Percentiles rank a stretch among this genome's conserved stretches.
These are phyloP conservation scores for Iris pallida DNA, from an alignment of 116 monocot genomes.

Conservation along the genomic window DNA sequence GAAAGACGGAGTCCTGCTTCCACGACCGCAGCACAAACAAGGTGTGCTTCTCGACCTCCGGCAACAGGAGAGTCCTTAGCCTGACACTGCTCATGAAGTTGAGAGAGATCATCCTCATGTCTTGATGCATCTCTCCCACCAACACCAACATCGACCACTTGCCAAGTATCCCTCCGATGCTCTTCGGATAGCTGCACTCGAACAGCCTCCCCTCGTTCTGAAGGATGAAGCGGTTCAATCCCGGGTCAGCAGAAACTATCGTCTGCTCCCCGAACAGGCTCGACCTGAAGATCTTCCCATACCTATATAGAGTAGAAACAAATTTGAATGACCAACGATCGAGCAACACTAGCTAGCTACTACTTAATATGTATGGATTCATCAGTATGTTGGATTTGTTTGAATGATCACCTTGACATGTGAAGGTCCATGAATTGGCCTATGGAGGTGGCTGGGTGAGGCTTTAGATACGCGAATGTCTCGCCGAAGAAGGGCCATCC, in stretches of 20 bases:
- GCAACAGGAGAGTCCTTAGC: slow-evolving; percentile 46
- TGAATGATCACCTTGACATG: slow-evolving; percentile 35
- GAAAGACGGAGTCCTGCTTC: slow-evolving; percentile 34
- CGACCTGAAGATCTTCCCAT: slow-evolving; percentile 75
- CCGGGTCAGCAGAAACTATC: slow-evolving; percentile 78
- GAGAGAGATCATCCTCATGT: slow-evolving; percentile 73
- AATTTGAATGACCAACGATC: background rate
- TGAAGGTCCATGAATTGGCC: slow-evolving; percentile 54
- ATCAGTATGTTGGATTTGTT: background rate
- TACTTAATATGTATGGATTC: background rate
- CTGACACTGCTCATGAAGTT: slow-evolving; percentile 56
- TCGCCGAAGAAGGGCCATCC: slow-evolving; percentile 68
- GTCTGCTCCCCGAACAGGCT: slow-evolving; percentile 74
- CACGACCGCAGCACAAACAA: slow-evolving; percentile 54
- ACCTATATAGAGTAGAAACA: slow-evolving; percentile 27
- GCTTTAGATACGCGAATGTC: slow-evolving; percentile 55
- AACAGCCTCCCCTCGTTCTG: slow-evolving; percentile 86
- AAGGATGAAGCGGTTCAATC: slow-evolving; percentile 69
- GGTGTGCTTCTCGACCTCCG: slow-evolving; percentile 63
- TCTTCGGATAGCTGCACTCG: slow-evolving; percentile 81
- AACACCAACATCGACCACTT: slow-evolving; percentile 92
- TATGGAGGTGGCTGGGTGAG: slow-evolving; percentile 43
- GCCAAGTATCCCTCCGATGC: slow-evolving; percentile 74
- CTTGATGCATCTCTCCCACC: slow-evolving; percentile 71
- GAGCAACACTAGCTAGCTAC: background rate